Conservation (phyloP, 108 stramenopile species). For the Pseudonitzschia delicatissima region DNA sequence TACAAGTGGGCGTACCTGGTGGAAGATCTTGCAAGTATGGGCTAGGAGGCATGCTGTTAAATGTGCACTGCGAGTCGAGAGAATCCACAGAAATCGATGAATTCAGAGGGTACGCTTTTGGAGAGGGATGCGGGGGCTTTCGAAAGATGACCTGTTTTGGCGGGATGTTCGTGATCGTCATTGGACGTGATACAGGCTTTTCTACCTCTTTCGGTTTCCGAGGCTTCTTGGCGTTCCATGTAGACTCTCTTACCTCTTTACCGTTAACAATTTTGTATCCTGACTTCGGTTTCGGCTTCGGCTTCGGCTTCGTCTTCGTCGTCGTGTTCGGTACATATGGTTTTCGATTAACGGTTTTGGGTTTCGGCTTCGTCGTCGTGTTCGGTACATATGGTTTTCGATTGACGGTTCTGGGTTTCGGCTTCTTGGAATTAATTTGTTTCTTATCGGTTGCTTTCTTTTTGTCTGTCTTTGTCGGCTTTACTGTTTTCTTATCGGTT, state of each 20-base stretch:
- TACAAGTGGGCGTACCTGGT: slow-evolving; percentile 1
- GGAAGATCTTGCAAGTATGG: not conserved
- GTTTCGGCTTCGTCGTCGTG: not conserved
- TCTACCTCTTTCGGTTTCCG: too few relatives aligned
- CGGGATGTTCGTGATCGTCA: too few relatives aligned
- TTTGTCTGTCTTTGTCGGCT: slow-evolving; percentile 1
- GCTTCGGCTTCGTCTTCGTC: not conserved
- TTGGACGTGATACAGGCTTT: not conserved
- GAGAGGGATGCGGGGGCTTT: too few relatives aligned
- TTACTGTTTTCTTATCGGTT: not conserved
- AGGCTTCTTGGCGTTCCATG: too few relatives aligned
- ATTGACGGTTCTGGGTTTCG: not conserved
- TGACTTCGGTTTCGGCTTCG: not conserved
- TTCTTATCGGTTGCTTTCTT: slow-evolving; percentile 5
- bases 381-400: not conserved
- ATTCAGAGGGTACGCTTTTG: too few relatives aligned
- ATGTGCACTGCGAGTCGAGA: slow-evolving; percentile 10
- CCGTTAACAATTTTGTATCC: not conserved
- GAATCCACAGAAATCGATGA: slow-evolving; percentile 17
- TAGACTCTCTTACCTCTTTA: too few relatives aligned
- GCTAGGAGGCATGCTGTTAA: slow-evolving; percentile 12
- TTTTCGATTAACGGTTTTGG: not conserved
- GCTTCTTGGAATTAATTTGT: slow-evolving; percentile 4
- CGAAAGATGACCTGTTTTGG: too few relatives aligned
- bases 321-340: not conserved